phyloP scores from a whole-genome alignment of 2,329 filamentous ascomycete genomes.

The Talaromyces islandicus region DNA sequence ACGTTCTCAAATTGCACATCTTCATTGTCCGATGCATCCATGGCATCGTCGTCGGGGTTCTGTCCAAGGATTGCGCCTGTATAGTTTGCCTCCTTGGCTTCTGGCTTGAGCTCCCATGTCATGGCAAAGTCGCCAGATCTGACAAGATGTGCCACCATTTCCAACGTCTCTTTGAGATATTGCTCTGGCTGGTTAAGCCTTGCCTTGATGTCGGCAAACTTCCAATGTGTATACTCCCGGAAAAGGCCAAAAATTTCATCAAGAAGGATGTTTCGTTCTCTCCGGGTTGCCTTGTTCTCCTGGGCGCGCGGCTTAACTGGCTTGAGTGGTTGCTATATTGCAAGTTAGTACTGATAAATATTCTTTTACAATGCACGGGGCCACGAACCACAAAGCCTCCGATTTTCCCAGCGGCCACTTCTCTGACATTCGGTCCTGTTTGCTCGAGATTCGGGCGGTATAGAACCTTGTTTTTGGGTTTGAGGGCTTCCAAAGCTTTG shows the following conservation, averaged over 20 bases:
- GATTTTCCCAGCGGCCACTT: slow-evolving; percentile 39
- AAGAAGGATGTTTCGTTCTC: slow-evolving; percentile 80
- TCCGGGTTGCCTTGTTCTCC: slow-evolving; percentile 82
- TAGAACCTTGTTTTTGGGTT: slow-evolving; percentile 53
- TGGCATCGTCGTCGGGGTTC: slow-evolving; percentile 46
- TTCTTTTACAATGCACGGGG: background rate
- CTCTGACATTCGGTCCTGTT: slow-evolving; percentile 55
- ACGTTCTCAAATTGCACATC: slow-evolving; percentile 78
- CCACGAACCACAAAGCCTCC: slow-evolving; percentile 39
- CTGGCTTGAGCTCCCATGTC: slow-evolving; percentile 72
- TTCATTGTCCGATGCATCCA: slow-evolving; percentile 53
- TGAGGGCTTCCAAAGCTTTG: slow-evolving; percentile 55
- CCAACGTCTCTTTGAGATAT: slow-evolving; percentile 81
- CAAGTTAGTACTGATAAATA: background rate
- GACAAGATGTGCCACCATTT: slow-evolving; percentile 75
- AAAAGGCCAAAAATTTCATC: slow-evolving; percentile 81
- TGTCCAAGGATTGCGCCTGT: slow-evolving; percentile 36
- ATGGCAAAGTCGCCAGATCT: slow-evolving; percentile 80
- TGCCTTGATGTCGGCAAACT: slow-evolving; percentile 77
- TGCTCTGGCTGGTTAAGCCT: slow-evolving; percentile 80
- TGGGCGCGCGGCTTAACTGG: slow-evolving; percentile 49
- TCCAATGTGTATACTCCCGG: slow-evolving; percentile 83
- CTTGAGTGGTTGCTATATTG: slow-evolving; percentile 42
- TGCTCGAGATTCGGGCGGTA: slow-evolving; percentile 40
- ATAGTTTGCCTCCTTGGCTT: slow-evolving; percentile 55